Evolutionary conservation across 1,284 basidiomycete genomes (phyloP).

Genomic region (Uromyces viciae-fabae): DNA sequence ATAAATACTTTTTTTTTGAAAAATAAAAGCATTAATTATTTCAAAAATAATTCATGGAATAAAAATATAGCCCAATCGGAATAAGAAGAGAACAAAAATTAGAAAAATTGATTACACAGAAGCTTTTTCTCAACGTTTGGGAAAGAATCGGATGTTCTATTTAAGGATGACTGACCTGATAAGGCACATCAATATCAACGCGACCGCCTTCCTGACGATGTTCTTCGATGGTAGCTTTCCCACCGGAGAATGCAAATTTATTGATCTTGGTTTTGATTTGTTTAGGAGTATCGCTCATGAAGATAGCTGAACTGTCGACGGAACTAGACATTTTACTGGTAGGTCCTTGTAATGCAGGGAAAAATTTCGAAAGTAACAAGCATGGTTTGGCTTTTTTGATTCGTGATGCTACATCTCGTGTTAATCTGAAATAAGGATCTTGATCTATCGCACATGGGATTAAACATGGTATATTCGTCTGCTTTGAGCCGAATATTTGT

Average conservation of each 20-base stretch:
- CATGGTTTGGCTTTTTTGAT: constrained; percentile 87
- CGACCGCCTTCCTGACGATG: constrained; percentile 83
- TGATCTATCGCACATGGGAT: constrained; percentile 99
- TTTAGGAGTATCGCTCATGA: constrained; percentile 86
- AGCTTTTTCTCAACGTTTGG: background rate
- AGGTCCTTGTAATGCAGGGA: constrained; percentile 94
- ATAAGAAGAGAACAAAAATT: background rate
- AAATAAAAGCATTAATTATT: background rate
- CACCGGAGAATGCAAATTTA: constrained; percentile 60
- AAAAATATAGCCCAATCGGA: background rate
- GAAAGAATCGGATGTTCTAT: background rate
- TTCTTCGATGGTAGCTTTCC: constrained; percentile 81
- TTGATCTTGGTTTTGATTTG: constrained; percentile 99
- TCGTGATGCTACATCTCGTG: constrained; percentile 86
- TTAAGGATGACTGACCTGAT: constrained; percentile 60
- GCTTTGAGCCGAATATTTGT: constrained; percentile 87
- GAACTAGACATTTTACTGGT: constrained; percentile 99
- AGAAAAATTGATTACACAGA: background rate
- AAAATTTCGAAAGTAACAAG: constrained; percentile 92
- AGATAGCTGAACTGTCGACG: constrained; percentile 83
- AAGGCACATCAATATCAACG: constrained; percentile 91
- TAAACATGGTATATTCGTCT: constrained; percentile 79
- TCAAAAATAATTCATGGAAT: background rate
- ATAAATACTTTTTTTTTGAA: constrained; percentile 1
- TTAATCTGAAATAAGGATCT: constrained; percentile 77